Conservation (phyloP, 2,329 filamentous ascomycete genomes). For the Penicillium griseofulvum region DNA sequence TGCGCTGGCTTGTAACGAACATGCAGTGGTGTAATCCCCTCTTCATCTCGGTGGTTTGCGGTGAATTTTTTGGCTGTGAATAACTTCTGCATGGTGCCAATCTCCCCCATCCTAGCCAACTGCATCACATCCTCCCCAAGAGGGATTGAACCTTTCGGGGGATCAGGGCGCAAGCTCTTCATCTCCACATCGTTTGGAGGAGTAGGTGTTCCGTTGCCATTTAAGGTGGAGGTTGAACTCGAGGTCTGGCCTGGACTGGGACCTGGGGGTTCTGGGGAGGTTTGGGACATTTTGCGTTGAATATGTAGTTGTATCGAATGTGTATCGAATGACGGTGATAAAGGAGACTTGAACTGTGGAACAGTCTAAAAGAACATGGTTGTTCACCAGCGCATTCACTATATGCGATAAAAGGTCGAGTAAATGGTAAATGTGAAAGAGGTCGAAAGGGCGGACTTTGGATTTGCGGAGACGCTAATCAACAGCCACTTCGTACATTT, state of each 20-base stretch:
- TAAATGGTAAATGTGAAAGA: not conserved
- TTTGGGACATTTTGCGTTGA: slow-evolving; percentile 26
- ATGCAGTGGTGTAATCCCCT: slow-evolving; percentile 94
- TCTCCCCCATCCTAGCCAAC: slow-evolving; percentile 81
- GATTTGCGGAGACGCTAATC: slow-evolving; percentile 9
- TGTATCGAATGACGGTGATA: not conserved
- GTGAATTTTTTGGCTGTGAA: slow-evolving; percentile 80
- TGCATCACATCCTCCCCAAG: slow-evolving; percentile 88
- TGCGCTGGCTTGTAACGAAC: slow-evolving; percentile 53
- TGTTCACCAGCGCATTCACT: slow-evolving; percentile 2
- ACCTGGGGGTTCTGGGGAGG: slow-evolving; percentile 25
- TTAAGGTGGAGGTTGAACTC: slow-evolving; percentile 26
- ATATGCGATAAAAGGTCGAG: not conserved
- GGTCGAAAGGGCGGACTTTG: not conserved
- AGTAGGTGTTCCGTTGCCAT: slow-evolving; percentile 28
- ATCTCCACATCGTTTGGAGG: slow-evolving; percentile 42
- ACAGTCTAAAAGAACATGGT: slow-evolving; percentile 17
- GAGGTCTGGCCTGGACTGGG: slow-evolving; percentile 24
- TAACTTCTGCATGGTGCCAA: slow-evolving; percentile 80
- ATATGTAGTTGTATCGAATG: not conserved
- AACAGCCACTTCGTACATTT: no score
- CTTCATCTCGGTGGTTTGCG: slow-evolving; percentile 79
- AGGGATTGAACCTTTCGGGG: slow-evolving; percentile 37
- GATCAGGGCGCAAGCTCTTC: slow-evolving; percentile 35
- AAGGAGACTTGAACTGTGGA: slow-evolving; percentile 9